phyloP scores from a whole-genome alignment of 768 basidiomycete genomes.

The Lyophyllum semitale region DNA sequence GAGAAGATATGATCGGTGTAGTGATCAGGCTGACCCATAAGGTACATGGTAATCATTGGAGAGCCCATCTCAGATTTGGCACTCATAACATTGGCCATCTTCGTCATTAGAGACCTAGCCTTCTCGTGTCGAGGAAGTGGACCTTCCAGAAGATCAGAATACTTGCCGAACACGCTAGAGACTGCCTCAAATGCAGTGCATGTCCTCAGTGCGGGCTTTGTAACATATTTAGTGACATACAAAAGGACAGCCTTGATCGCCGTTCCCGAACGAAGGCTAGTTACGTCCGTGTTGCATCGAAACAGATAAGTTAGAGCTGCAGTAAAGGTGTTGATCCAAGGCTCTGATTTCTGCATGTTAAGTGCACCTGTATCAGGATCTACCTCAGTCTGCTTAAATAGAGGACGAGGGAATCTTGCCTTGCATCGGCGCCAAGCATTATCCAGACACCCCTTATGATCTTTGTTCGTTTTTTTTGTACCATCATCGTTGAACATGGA shows the following conservation, averaged over 20 bases:
- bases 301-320: slow-evolving; percentile 31
- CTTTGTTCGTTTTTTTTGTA: too few relatives aligned
- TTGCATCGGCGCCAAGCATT: slow-evolving; percentile 31
- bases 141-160: slow-evolving; percentile 22
- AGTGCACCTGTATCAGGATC: slow-evolving; percentile 28
- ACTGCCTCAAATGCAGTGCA: slow-evolving; percentile 16
- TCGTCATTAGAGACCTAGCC: slow-evolving; percentile 31
- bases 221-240: slow-evolving; percentile 46
- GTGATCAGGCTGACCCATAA: slow-evolving; percentile 37
- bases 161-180: slow-evolving; percentile 7
- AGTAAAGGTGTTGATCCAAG: slow-evolving; percentile 37
- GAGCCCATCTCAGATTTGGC: slow-evolving; percentile 37
- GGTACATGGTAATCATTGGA: slow-evolving; percentile 36
- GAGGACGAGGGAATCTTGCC: slow-evolving; percentile 35
- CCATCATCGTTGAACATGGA: too few relatives aligned
- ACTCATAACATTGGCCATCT: slow-evolving; percentile 38
- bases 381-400: slow-evolving; percentile 19
- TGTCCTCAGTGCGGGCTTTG: slow-evolving; percentile 39
- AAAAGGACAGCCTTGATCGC: slow-evolving; percentile 36
- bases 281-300: slow-evolving; percentile 40
- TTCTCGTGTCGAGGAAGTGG: slow-evolving; percentile 15
- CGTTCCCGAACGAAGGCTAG: slow-evolving; percentile 39
- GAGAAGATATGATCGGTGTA: slow-evolving; percentile 38
- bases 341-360: slow-evolving; percentile 33
- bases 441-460: slow-evolving; percentile 29